Evolutionary conservation across 192 early-diverging fungal species (phyloP), one percentile per base, ranked within the genome.

Genomic region (Linderina pennispora): DNA sequence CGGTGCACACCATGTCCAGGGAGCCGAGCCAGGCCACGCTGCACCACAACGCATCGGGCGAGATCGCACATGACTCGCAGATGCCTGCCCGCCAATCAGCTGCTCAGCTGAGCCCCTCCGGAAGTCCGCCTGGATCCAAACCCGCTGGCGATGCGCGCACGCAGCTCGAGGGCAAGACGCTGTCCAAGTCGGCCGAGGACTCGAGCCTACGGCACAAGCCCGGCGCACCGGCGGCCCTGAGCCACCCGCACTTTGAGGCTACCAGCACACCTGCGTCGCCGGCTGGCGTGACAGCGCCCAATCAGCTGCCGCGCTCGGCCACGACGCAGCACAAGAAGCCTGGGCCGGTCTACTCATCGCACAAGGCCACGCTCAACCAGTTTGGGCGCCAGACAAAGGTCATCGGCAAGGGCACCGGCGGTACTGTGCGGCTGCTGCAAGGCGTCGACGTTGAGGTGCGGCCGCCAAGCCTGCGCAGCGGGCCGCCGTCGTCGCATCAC

Each of bases 331-430:
- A 43, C 17, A 70, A 62, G 53, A 70, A 70, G 50, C 23, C 54
- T 3, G 21, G 19, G 26, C 66, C 59, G 1, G 53, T 62, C 19
- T 72, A 77, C 54, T 73, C 61, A 15, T 51, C 60, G 22, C 65
- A 72, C 58, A 67, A 61, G 44, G 57, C 59, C 15, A 53, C 61
- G 39, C 62, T 74, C 13, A 68, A 77, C 37, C 76, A 81, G 62
- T 80, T 80, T 63, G 82, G 82, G 18, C 71, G 78, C 34, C 55
- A 76, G 47, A 76, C 74, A 23, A 84, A 77, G 47, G 73, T 76
- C 23, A 73, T 87, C 23, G 85, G 85, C 40, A 69, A 76, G 34
- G 85, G 83, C 34, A 81, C 81, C 11, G 85, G 85, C 20, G 85
- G 85, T 21, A 82, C 79, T 0, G 85, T 87, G 20, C 80, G 83